Evolutionary conservation across 805 yeast genomes (phyloP), one percentile per base, ranked within the genome.

Genomic region (Soucietia sequanensis): DNA sequence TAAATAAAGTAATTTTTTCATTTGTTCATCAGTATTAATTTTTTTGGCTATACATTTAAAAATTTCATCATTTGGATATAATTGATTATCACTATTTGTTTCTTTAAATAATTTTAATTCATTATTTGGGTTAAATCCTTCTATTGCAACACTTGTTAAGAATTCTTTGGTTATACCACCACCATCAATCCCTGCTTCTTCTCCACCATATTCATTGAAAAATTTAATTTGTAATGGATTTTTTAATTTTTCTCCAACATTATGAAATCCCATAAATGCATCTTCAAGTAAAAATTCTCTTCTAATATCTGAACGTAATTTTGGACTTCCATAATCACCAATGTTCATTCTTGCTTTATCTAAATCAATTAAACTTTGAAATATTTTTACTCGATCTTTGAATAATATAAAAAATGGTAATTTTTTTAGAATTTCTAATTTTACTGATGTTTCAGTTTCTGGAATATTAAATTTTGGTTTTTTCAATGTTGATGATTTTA

Each of bases 151-250:
- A 33, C 82, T 68, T 2, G 91, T 88, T 36, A 91, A 62, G 43
- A 93, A 80, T 50, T 91, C 99, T 55, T 91, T 90, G 0, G 97
- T 90, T 16, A 91, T 67, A 1, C 99, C 99, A 9, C 98, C 99
- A 6, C 99, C 99, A 57, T 91, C 99, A 27, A 91, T 83, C 1
- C 99, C 99, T 0, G 81, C 88, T 54, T 91, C 98, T 23, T 67
- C 75, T 11, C 63, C 65, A 2, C 90, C 95, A 60, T 80, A 77
- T 37, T 83, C 75, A 48, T 86, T 84, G 23, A 66, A 65, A 52
- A 93, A 89, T 11, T 72, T 71, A 2, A 93, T 88, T 1, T 75
- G 64, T 7, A 90, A 56, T 23, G 67, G 69, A 6, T 70, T 52
- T 48, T 84, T 88, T 54, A 90, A 75, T 4, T 62, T 61, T 1